Evolutionary conservation across 2,329 filamentous ascomycete genomes (phyloP), one percentile per base, ranked within the genome.

Genomic region (Phoma herbarum): DNA sequence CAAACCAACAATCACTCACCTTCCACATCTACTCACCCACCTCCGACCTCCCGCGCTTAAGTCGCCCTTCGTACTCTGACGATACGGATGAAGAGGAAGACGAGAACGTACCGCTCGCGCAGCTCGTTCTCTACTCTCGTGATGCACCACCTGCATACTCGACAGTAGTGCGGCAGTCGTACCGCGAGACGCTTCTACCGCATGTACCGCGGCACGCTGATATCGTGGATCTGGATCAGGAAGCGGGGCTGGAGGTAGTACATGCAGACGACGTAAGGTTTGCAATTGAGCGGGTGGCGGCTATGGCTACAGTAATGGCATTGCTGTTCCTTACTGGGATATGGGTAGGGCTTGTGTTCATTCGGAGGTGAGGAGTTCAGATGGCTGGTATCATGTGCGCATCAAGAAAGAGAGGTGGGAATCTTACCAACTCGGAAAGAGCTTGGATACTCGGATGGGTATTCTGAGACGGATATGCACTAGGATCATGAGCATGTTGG

Each of bases 141-240:
- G 69, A 71, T 37, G 66, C 64, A 10, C 69, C 69, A 6, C 69
- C 69, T 3, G 56, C 66, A 14, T 71, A 71, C 42, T 50, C 62
- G 5, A 39, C 62, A 11, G 63, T 59, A 9, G 64, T 72, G 11
- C 57, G 58, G 26, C 63, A 68, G 33, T 66, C 68, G 1, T 70
- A 67, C 51, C 61, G 60, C 42, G 64, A 64, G 16, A 69, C 68
- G 49, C 56, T 71, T 5, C 54, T 66, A 18, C 54, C 62, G n/a
- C 65, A 69, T 41, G 61, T 67, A 26, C 64, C 68, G 1, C 35
- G 56, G 5, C 42, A 59, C 20, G 52, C 46, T 4, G 47, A 31
- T 2, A 20, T 42, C 26, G 39, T 37, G 18, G 51, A 63, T 10
- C n/a, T 31, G 12, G 66, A 68, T 35, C 63, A 66, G 45, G 67